Evolutionary conservation across 169 alveolate genomes (phyloP), one percentile per base, ranked within the genome.

Genomic region (Cryptosporidium sp.): DNA sequence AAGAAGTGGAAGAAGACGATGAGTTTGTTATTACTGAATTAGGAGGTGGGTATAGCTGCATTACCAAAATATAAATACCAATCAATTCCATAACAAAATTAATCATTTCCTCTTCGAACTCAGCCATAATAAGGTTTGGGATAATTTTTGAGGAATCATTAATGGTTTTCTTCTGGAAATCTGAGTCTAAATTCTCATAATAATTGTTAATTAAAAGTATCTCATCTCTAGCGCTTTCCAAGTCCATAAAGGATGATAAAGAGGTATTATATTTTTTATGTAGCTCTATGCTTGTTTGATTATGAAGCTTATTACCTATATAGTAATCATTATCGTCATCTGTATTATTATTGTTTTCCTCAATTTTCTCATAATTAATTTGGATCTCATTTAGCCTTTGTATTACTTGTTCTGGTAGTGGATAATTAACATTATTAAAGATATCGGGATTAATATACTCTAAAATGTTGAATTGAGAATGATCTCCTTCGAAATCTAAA

Each of bases 61-160:
- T 80, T 5, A 80, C 89, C 68, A 80, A 41, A 21, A 80, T 80
- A 62, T 80, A 80, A 45, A 80, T 80, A 37, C 89, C 89, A 80
- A 80, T 80, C 14, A 80, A 26, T 16, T 80, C 89, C 89, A 80
- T 80, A 5, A 80, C 89, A 80, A 80, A 80, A 29, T 80, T 80
- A 3, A 80, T 80, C 89, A 80, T 80, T 62, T 80, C 89, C 21
- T 80, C 89, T 69, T 80, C 89, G 29, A 80, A 80, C 33, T 80
- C 89, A 18, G 89, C 89, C 73, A 80, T 80, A 37, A 59, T 80
- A 18, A 80, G 68, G 10, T 61, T 65, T n/a, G 89, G 89, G n/a
- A 65, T 39, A 37, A 80, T 21, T 16, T 18, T 29, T 7, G 89
- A 80, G 10, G 61, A 43, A 29, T 80, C 75, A 50, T 80, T 80